These are phyloP conservation scores for Exobasidium rhododendri DNA, from an alignment of 1,284 basidiomycete species.

Conservation along the genomic window DNA sequence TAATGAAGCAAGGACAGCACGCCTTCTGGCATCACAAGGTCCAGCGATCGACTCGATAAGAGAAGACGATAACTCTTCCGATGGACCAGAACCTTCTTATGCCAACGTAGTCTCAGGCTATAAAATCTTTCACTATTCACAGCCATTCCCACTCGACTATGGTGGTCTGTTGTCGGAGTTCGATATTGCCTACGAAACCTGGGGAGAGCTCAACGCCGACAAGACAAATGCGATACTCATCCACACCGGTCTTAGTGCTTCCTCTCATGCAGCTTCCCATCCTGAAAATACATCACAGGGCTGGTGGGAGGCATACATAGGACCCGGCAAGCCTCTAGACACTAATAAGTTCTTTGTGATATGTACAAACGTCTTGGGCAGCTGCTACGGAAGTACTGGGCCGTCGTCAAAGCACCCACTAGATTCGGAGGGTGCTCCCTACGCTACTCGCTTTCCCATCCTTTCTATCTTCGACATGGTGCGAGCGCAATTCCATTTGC, in stretches of 20 bases:
- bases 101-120: conserved; percentile 57
- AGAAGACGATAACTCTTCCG: conserved; percentile 17
- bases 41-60: conserved; percentile 9
- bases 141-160: conserved; percentile 72
- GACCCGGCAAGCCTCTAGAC: conserved; percentile 82
- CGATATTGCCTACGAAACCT: conserved; percentile 93
- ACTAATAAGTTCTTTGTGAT: conserved; percentile 89
- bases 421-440: conserved; percentile 61
- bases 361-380: conserved; percentile 94
- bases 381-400: conserved; percentile 95
- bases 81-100: conserved; percentile 57
- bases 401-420: conserved; percentile 74
- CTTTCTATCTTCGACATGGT: conserved; percentile 94
- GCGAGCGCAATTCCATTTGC: conserved; percentile 78
- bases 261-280: conserved; percentile 88
- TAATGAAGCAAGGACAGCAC: conserved; percentile 41
- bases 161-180: conserved; percentile 68
- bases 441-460: conserved; percentile 87
- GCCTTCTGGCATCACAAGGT: conserved; percentile 27
- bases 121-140: conserved; percentile 52
- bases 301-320: conserved; percentile 99
- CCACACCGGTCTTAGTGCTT: conserved; percentile 91
- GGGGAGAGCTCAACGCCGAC: conserved; percentile 78
- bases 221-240: conserved; percentile 90
- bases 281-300: conserved; percentile 74